Conservation (phyloP, 2,329 filamentous ascomycete genomes). For the Mycosphaerelloides madeirae region DNA sequence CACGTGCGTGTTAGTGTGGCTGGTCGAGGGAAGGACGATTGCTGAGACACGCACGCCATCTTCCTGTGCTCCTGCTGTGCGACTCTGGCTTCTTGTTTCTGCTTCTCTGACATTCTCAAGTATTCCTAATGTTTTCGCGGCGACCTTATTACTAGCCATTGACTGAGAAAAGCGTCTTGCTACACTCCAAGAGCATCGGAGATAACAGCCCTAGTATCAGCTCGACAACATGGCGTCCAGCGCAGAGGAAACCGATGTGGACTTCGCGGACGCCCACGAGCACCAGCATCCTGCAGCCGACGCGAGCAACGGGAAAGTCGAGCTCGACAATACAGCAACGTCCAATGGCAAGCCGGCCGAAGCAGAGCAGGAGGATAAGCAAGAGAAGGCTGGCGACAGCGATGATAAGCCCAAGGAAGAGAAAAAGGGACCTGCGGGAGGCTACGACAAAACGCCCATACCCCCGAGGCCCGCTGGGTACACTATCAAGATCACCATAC, state of each 20-base stretch:
- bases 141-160: too few species aligned
- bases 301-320: slow-evolving; percentile 1
- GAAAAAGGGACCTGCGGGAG: slow-evolving; percentile 57
- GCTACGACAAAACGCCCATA: slow-evolving; percentile 74
- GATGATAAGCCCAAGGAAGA: slow-evolving; percentile 6
- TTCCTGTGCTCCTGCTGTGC: too few species aligned
- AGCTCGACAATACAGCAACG: slow-evolving; percentile 4
- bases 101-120: too few species aligned
- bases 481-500: slow-evolving; percentile 79
- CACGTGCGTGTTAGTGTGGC: too few species aligned
- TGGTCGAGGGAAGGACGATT: too few species aligned
- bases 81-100: too few species aligned
- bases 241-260: neutral
- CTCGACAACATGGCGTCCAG: too few species aligned
- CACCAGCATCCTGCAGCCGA: neutral
- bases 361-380: slow-evolving; percentile 14
- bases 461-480: slow-evolving; percentile 67
- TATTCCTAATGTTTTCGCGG: too few species aligned
- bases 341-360: slow-evolving; percentile 11
- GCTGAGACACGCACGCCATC: too few species aligned
- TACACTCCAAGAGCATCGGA: too few species aligned
- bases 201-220: too few species aligned
- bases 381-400: slow-evolving; percentile 9
- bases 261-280: slow-evolving; percentile 2
- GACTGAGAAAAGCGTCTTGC: too few species aligned